phyloP scores from a whole-genome alignment of 139 green algal genomes.

The Tetraselmis chui region DNA sequence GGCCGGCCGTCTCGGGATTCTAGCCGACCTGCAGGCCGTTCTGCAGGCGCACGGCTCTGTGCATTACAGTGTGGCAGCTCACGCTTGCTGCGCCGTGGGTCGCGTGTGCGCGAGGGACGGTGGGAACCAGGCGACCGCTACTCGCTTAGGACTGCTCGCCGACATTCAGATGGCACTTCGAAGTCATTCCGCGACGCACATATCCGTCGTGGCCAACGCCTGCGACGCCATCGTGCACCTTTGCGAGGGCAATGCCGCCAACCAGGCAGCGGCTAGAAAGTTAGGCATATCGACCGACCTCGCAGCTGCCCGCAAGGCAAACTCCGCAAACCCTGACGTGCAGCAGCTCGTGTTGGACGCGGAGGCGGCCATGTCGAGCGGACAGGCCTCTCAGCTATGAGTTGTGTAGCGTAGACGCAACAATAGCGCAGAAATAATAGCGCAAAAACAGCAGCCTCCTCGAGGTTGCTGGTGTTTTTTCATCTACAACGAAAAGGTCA shows the following conservation, averaged over 20 bases:
- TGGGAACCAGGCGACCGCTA: not conserved
- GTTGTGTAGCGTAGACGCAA: too few species aligned
- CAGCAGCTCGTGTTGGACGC: not conserved
- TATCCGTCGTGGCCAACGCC: not conserved
- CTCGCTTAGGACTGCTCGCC: not conserved
- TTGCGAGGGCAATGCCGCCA: not conserved
- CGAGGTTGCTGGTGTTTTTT: too few species aligned
- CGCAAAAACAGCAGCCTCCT: too few species aligned
- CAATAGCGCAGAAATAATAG: too few species aligned
- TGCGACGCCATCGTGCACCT: not conserved
- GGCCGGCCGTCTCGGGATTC: not conserved
- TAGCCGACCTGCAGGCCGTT: not conserved
- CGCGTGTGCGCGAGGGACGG: not conserved
- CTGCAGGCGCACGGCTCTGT: not conserved
- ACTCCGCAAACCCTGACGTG: not conserved
- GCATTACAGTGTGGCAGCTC: not conserved
- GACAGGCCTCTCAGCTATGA: too few species aligned
- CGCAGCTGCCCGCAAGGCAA: too few species aligned
- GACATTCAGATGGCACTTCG: not conserved
- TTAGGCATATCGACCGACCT: not conserved
- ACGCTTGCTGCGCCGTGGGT: not conserved
- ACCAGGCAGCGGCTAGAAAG: not conserved
- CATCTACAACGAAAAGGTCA: too few species aligned
- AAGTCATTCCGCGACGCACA: not conserved
- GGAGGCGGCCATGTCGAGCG: not conserved